These are phyloP conservation scores for Monosporozyma siamensis DNA, from an alignment of 805 yeast species.

Conservation along the genomic window DNA sequence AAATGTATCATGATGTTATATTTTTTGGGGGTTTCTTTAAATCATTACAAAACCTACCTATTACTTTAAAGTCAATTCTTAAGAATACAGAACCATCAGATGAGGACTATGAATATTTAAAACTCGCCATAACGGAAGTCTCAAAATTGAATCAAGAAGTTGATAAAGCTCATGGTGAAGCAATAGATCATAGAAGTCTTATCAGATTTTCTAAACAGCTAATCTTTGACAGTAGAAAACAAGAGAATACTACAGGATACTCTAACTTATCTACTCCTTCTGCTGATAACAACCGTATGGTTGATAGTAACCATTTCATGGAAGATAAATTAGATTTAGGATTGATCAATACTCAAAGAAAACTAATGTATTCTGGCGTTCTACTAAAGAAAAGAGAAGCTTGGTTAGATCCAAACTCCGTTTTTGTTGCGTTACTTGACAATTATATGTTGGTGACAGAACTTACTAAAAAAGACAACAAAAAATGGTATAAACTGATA, in stretches of 20 bases:
- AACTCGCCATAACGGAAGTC: conserved; percentile 46
- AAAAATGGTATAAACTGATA: conserved; percentile 33
- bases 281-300: not conserved
- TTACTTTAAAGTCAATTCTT: conserved; percentile 51
- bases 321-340: conserved; percentile 35
- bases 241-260: conserved; percentile 21
- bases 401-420: conserved; percentile 45
- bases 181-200: conserved; percentile 49
- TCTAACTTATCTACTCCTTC: conserved; percentile 14
- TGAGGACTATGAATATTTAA: conserved; percentile 43
- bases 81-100: conserved; percentile 40
- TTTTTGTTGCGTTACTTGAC: conserved; percentile 54
- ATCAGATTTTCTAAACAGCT: conserved; percentile 38
- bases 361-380: conserved; percentile 48
- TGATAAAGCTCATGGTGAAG: conserved; percentile 51
- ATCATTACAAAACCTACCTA: conserved; percentile 47
- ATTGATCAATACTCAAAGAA: conserved; percentile 45
- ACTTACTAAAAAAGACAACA: conserved; percentile 34
- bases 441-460: conserved; percentile 63
- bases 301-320: not conserved
- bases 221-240: conserved; percentile 15
- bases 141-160: conserved; percentile 48
- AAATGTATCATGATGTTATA: conserved; percentile 44
- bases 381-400: conserved; percentile 55
- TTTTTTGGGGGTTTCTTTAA: conserved; percentile 50